Evolutionary conservation across 2,329 filamentous ascomycete species (phyloP), one percentile per base, ranked within the genome.

Genomic region (Monosporascus sp.): DNA sequence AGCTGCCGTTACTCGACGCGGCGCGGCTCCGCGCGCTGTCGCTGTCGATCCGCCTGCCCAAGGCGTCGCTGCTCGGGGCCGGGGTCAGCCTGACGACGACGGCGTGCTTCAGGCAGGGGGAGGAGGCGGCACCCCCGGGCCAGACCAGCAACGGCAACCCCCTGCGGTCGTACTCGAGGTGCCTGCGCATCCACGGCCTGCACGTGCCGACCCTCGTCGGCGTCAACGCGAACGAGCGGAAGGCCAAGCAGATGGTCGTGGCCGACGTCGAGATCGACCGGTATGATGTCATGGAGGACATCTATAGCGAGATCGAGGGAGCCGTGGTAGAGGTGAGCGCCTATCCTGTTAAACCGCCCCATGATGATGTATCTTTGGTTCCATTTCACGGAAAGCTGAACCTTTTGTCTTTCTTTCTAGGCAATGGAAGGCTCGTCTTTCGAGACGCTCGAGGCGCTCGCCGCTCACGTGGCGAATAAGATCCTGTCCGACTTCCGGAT

Each of bases 221-320:
- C 1, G 80, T 92, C 27, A 90, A 92, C 62, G 68, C 74, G 22
- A 87, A 90, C 62, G 88, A 92, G 75, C 74, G 88, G 57, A 58
- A 71, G 37, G 78, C 76, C 3, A 87, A 83, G 69, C 88, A 91
- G 70, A 78, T 86, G 50, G 78, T 90, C 1, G 70, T 87, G 17
- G 77, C 81, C 9, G 85, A 80, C 52, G 66, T 89, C 11, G 80
- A 82, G 66, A 72, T 90, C 49, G 85, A 89, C 52, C 70, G 72
- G 49, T 74, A 78, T 46, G 65, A 72, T 39, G 66, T 66, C 9
- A 58, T 60, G 11, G 67, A 69, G 20, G 82, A 90, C 65, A 68
- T 73, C 18, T 82, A 84, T 64, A 67, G 71, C 6, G 67, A 73
- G 7, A 64, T 89, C 5, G 87, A 91, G 65, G 68, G 70, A n/a